phyloP scores from a whole-genome alignment of 441 rosid species.

The Corymbia citriodora region DNA sequence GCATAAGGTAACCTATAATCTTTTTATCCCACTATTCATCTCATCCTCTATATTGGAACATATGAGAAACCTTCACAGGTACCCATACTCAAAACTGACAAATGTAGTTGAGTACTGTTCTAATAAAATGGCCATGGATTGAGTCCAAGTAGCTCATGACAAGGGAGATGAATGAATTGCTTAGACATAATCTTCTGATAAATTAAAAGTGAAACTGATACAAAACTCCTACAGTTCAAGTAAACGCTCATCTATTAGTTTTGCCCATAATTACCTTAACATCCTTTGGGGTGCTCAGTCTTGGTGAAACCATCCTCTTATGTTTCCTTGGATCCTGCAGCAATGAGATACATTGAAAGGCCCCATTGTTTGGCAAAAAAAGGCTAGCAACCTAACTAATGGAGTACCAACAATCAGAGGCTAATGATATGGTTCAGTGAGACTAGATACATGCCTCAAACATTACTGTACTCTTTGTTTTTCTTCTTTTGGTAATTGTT shows the following conservation, averaged over 20 bases:
- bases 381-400: neutral
- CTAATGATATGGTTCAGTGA: neutral
- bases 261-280: slow-evolving; percentile 38
- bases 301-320: slow-evolving; percentile 42
- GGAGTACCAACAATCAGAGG: neutral
- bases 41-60: neutral
- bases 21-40: neutral
- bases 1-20: neutral
- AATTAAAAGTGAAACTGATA: neutral
- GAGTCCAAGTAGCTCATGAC: neutral
- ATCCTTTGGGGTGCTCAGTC: slow-evolving; percentile 40
- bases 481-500: slow-evolving; percentile 64
- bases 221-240: neutral
- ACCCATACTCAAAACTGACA: neutral
- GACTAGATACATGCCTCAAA: slow-evolving; percentile 52
- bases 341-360: neutral
- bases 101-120: neutral
- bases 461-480: slow-evolving; percentile 61
- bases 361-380: neutral
- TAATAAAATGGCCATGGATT: neutral
- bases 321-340: slow-evolving; percentile 59
- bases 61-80: neutral
- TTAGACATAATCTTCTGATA: neutral
- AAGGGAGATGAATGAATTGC: neutral
- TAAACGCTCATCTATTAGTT: neutral